Base-by-base conservation (phyloP, 2,329 filamentous ascomycete species). In the Venturia effusa region DNA sequence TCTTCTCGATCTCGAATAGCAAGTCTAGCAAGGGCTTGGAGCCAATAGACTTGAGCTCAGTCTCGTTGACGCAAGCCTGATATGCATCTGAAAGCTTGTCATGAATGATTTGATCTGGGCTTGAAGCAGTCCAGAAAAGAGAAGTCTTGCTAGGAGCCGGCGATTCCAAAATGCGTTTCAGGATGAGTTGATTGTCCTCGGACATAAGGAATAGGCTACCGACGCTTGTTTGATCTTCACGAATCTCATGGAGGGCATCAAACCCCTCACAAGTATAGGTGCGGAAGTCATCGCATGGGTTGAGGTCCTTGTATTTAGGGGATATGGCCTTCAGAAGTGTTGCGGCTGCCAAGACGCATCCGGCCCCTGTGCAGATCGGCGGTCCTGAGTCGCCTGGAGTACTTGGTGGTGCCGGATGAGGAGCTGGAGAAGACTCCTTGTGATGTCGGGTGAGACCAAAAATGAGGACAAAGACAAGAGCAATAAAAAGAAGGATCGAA, bases 211-310 rank as follows among this genome's bases (percentile, higher is more conserved):
- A 43, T 8, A 60, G 59, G 59, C 59, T 60, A 8, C 59, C 59
- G n/a, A 60, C 59, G 41, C 40, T 45, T 24, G 80, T 83, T 66
- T 86, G 83, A 69, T 89, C 87, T 3, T 84, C 76, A 3, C 86
- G 82, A 65, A 89, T 80, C 68, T 88, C 86, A 74, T 89, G 83
- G 11, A 77, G 79, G 27, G 83, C 78, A 62, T 81, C 78, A 82
- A 86, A 90, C 13, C 87, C 87, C 64, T 84, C 86, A 68, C 87
- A 89, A 27, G 85, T 84, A 64, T 85, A 80, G 70, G 86, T 78
- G 65, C 89, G 85, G 66, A 90, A 90, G 69, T 89, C 75, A 22
- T 78, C 81, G 68, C 88, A 90, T 1, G 88, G 83, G 70, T 90
- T 85, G 41, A 90, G 76, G 2, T 83, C 74, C 66, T 83, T 78